Evolutionary conservation across 352 stramenopile species (phyloP), one percentile per base, ranked within the genome.

Genomic region (Phytophthora idaei): DNA sequence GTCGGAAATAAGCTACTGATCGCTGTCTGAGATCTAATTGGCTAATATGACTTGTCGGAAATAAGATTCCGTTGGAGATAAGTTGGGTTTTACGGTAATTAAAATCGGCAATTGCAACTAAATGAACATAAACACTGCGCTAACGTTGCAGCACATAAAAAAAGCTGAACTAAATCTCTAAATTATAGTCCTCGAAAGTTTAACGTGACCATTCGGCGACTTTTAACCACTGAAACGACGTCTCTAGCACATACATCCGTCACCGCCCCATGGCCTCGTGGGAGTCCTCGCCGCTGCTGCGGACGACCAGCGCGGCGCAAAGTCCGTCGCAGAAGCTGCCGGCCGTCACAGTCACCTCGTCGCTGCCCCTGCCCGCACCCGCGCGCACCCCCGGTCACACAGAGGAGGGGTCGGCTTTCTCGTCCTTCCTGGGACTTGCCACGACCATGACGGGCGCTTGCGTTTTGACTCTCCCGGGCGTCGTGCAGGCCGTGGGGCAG

Each of bases 371-470:
- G 0, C 31, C 57, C 15, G 9, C 17, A 0, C 34, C 42, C 14
- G 34, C 31, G 21, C 57, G 45, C n/a, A 53, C 61, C 14, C 74
- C 69, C 0, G 67, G 57, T 34, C 76, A 78, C 64, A 77, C 69
- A 2, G 75, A 86, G 58, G 68, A 85, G 44, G 83, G 85, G 28
- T 90, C 81, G 25, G 77, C 83, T 25, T 62, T 92, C 32, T 93
- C 85, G 67, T 88, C 83, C 4, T 95, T 87, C 56, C 71, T 95
- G 42, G 87, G 85, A 0, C 74, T 95, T 15, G 86, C 86, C 37
- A 91, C 85, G 28, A 95, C 87, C 46, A 95, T 95, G 87, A 93
- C 87, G 64, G 85, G 85, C 14, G 81, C 87, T n/a, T 88, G 78
- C 54, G 87, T 95, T 45, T 76, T 95, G 58, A 86, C 83, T 42